phyloP scores from a whole-genome alignment of 495 filamentous ascomycete genomes.

The Penicillium canariense region DNA sequence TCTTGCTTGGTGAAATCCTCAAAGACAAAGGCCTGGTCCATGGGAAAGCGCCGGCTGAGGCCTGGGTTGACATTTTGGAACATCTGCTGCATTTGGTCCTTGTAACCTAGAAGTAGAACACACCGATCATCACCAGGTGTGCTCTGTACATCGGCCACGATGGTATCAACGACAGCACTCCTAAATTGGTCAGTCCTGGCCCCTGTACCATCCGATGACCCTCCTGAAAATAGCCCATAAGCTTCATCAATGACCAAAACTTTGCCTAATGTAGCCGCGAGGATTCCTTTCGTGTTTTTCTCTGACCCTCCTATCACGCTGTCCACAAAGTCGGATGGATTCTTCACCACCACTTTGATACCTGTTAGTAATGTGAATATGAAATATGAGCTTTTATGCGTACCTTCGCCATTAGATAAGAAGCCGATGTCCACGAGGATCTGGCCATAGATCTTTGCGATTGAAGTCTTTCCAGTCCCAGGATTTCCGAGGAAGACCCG shows the following conservation, averaged over 20 bases:
- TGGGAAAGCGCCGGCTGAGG: constrained; percentile 64
- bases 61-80: constrained; percentile 80
- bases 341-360: constrained; percentile 60
- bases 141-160: constrained; percentile 81
- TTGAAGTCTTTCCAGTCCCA: constrained; percentile 74
- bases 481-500: constrained; percentile 68
- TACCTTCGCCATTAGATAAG: constrained; percentile 62
- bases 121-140: constrained; percentile 75
- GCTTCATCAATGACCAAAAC: constrained; percentile 73
- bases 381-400: constrained; percentile 2
- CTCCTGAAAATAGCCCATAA: constrained; percentile 52
- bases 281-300: constrained; percentile 67
- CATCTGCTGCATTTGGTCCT: constrained; percentile 74
- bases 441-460: constrained; percentile 70
- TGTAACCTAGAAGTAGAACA: constrained; percentile 74
- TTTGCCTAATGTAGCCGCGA: constrained; percentile 64
- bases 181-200: constrained; percentile 53
- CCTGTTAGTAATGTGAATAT: background rate
- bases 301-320: constrained; percentile 63
- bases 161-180: constrained; percentile 68
- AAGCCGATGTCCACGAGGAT: constrained; percentile 61
- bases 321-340: constrained; percentile 72
- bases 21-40: constrained; percentile 64
- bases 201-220: constrained; percentile 16
- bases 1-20: constrained; percentile 65